These are phyloP conservation scores for Neonectria neomacrospora DNA, from an alignment of 2,329 filamentous ascomycete species.

Conservation along the genomic window DNA sequence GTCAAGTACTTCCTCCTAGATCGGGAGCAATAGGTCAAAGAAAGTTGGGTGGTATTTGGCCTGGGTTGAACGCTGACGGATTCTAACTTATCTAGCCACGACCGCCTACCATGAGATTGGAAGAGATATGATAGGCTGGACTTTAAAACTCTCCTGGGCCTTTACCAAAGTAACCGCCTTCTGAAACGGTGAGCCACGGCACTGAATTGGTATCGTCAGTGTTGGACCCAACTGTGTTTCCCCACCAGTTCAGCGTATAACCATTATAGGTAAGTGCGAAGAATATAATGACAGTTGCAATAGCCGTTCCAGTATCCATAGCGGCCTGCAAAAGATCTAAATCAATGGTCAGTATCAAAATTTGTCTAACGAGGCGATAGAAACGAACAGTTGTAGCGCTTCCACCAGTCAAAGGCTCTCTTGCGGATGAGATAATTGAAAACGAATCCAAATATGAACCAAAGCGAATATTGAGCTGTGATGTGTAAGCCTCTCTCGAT, in stretches of 20 bases:
- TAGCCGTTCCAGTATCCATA: conserved; percentile 23
- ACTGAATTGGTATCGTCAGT: conserved; percentile 21
- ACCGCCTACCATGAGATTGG: no score
- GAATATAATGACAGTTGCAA: conserved; percentile 22
- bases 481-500: not conserved
- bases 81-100: no score
- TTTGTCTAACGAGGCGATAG: not conserved
- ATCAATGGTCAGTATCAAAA: not conserved
- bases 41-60: no score
- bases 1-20: no score
- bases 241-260: conserved; percentile 24
- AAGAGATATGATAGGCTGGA: no score
- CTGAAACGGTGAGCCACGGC: conserved; percentile 19
- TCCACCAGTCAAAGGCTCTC: conserved; percentile 24
- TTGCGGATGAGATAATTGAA: conserved; percentile 23
- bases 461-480: conserved; percentile 22
- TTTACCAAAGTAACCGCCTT: conserved; percentile 16
- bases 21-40: no score
- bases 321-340: conserved; percentile 15
- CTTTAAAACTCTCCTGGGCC: conserved; percentile 15
- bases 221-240: conserved; percentile 18
- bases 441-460: conserved; percentile 23
- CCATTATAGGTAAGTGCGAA: conserved; percentile 19
- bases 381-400: conserved; percentile 23
- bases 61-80: no score